phyloP scores from a whole-genome alignment of 495 filamentous ascomycete species.

The Xylaria nigripes region DNA sequence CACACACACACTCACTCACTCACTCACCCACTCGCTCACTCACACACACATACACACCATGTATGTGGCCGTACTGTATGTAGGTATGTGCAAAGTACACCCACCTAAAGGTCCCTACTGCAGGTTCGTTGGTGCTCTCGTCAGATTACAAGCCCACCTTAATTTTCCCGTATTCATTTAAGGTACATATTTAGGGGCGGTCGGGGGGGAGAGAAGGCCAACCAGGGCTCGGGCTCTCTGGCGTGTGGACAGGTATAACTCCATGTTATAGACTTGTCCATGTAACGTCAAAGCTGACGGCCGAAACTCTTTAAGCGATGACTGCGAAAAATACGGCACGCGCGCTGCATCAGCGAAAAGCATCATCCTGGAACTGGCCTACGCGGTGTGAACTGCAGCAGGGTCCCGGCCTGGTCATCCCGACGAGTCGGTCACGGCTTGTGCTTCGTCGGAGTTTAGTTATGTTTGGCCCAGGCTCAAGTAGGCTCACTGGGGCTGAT shows the following conservation, averaged over 20 bases:
- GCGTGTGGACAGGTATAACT: background rate
- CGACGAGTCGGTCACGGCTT: conserved; percentile 7
- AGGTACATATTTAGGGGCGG: background rate
- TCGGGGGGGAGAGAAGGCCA: background rate
- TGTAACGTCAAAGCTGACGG: background rate
- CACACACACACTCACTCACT: background rate
- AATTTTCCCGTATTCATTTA: background rate
- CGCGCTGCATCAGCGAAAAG: background rate
- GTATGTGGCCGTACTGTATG: background rate
- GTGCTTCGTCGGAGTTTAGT: background rate
- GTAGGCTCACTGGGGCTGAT: background rate
- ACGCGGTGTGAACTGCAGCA: background rate
- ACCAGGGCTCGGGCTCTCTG: background rate
- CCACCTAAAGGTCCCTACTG: background rate
- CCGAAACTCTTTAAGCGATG: background rate
- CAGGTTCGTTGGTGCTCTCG: background rate
- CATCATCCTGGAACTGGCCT: background rate
- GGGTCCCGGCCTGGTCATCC: conserved; percentile 1
- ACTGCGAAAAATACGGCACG: conserved; percentile 1
- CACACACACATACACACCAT: background rate
- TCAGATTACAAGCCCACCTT: background rate
- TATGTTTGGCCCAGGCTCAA: background rate
- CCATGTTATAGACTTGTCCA: background rate
- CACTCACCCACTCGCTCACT: too few species aligned
- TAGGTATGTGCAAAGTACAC: background rate